A percentile compares a stretch with the other conserved stretches of the same genome.
Conservation (phyloP, 345 rosid species). For the Odontarrhena argentea region DNA sequence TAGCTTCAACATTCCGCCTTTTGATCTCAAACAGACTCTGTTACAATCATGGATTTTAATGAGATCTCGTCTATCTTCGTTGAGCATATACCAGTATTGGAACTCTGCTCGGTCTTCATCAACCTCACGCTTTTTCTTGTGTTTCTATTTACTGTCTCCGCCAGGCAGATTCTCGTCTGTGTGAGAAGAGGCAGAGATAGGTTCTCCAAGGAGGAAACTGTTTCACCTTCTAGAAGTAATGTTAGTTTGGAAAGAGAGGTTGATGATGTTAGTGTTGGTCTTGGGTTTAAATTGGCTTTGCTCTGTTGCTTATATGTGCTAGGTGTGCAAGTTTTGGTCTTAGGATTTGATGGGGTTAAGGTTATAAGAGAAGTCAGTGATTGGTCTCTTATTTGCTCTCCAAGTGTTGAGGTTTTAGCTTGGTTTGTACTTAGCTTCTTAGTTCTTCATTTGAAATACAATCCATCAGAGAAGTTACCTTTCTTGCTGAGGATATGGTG, state of each 20-base stretch:
- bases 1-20: slow-evolving; percentile 47
- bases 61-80: slow-evolving; percentile 37
- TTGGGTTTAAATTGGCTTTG: slow-evolving; percentile 64
- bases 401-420: slow-evolving; percentile 73
- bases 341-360: slow-evolving; percentile 74
- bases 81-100: slow-evolving; percentile 54
- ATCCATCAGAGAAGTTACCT: slow-evolving; percentile 72
- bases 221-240: slow-evolving; percentile 48
- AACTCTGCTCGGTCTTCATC: slow-evolving; percentile 71
- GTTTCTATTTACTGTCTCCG: slow-evolving; percentile 66
- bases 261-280: slow-evolving; percentile 51
- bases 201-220: slow-evolving; percentile 66
- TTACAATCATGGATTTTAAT: slow-evolving; percentile 49
- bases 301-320: slow-evolving; percentile 76
- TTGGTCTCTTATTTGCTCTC: slow-evolving; percentile 63
- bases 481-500: slow-evolving; percentile 86
- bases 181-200: slow-evolving; percentile 63
- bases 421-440: slow-evolving; percentile 81
- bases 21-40: slow-evolving; percentile 35
- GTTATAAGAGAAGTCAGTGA: slow-evolving; percentile 61
- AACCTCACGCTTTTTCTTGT: slow-evolving; percentile 67
- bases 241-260: slow-evolving; percentile 51
- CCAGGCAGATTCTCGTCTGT: slow-evolving; percentile 65
- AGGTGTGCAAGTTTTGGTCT: slow-evolving; percentile 63
- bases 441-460: slow-evolving; percentile 79